These are phyloP conservation scores for Colletotrichum navitas DNA, from an alignment of 2,329 filamentous ascomycete species.

Conservation along the genomic window DNA sequence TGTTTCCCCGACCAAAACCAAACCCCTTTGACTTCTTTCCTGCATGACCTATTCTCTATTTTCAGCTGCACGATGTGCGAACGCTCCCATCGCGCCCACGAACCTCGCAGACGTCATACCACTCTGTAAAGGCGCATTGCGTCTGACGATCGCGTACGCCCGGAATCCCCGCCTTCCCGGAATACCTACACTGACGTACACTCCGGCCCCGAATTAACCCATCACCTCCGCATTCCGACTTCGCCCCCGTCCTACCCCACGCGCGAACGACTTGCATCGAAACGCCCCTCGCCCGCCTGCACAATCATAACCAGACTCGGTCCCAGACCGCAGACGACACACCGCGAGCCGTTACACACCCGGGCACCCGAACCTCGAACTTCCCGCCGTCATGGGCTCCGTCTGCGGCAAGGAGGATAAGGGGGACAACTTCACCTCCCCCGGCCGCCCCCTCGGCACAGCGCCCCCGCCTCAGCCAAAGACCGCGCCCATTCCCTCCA, in stretches of 20 bases:
- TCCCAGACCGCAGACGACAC: not conserved
- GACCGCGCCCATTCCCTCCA: conserved; percentile 66
- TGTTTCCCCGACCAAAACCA: conserved; percentile 26
- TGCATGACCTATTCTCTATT: not conserved
- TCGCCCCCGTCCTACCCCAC: conserved; percentile 6
- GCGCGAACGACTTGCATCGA: conserved; percentile 2
- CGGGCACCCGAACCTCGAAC: not conserved
- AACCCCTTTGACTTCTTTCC: not conserved
- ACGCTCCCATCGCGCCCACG: not conserved
- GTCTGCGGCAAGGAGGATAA: conserved; percentile 83
- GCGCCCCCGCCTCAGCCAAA: conserved; percentile 61
- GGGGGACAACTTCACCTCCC: conserved; percentile 77
- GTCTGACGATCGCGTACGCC: not conserved
- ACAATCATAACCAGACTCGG: not conserved
- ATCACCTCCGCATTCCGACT: conserved; percentile 18
- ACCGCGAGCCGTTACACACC: not conserved
- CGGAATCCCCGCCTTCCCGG: conserved; percentile 7
- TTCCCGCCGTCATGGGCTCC: conserved; percentile 77
- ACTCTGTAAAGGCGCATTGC: conserved; percentile 10
- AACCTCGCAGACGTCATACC: conserved; percentile 1
- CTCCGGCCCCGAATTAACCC: conserved; percentile 12
- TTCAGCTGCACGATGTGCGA: not conserved
- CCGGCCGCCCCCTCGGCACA: conserved; percentile 79
- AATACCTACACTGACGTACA: conserved; percentile 9
- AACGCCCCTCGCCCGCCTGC: not conserved